A percentile compares a stretch with the other conserved stretches of the same genome.
These are phyloP conservation scores for Friedmanniomyces endolithicus DNA, from an alignment of 495 filamentous ascomycete species.

Conservation along the genomic window DNA sequence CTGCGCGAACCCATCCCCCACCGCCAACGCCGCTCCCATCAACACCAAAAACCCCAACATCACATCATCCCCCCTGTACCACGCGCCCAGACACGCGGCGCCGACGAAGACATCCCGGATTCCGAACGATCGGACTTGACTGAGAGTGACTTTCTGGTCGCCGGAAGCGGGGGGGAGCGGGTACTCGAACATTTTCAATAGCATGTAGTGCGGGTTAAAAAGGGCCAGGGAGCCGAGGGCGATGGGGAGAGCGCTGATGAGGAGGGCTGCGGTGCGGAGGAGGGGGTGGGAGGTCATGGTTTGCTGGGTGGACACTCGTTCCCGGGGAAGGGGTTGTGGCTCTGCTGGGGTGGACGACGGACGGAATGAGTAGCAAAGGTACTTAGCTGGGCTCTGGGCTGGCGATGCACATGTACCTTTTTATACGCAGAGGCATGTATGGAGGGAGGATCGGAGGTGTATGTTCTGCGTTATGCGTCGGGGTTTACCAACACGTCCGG, in stretches of 20 bases:
- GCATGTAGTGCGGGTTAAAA: neutral
- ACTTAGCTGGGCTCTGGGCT: no score
- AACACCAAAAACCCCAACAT: neutral
- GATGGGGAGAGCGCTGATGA: neutral
- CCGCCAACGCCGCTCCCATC: neutral
- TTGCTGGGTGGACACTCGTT: neutral
- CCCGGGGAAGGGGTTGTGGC: no score
- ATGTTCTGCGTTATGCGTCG: no score
- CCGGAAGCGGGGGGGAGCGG: neutral
- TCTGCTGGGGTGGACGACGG: no score
- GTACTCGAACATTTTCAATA: neutral
- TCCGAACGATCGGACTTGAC: neutral
- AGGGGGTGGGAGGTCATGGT: neutral
- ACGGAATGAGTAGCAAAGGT: no score
- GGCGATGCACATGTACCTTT: no score
- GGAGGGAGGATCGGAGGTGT: no score
- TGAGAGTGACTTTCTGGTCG: neutral
- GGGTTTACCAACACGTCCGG: no score
- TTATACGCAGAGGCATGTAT: no score
- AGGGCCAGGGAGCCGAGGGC: neutral
- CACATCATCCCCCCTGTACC: neutral
- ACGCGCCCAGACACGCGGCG: neutral
- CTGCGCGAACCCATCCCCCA: slow-evolving; percentile 1
- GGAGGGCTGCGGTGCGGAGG: neutral
- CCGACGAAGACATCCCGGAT: neutral